A percentile compares a stretch with the other conserved stretches of the same genome.
Evolutionary conservation across 1,284 basidiomycete species (phyloP).

Genomic region (Agaricales sp.): DNA sequence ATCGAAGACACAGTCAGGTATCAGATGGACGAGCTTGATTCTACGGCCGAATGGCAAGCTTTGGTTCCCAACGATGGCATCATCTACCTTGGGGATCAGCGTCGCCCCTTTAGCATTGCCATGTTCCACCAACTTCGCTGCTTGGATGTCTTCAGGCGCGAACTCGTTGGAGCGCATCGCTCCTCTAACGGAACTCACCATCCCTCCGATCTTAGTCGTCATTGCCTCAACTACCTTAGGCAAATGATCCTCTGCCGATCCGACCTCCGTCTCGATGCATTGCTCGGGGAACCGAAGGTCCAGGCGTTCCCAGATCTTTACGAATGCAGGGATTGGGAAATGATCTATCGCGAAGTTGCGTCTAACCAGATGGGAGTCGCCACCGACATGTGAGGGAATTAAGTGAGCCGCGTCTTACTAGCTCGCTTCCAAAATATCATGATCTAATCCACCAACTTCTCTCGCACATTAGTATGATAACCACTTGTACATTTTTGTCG

Average conservation of each 20-base stretch:
- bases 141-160: constrained; percentile 6
- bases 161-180: neutral
- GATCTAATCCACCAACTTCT: no score
- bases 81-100: neutral
- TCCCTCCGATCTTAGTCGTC: neutral
- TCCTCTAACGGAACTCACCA: neutral
- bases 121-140: constrained; percentile 10
- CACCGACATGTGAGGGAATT: no score
- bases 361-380: neutral
- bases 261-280: neutral
- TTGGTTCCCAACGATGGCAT: constrained; percentile 4
- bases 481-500: no score
- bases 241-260: constrained; percentile 1
- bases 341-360: neutral
- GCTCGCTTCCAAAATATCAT: no score
- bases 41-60: constrained; percentile 3
- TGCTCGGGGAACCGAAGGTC: neutral
- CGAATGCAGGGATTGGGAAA: neutral
- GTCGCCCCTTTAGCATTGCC: constrained; percentile 1
- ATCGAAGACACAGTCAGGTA: constrained; percentile 1
- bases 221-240: constrained; percentile 4
- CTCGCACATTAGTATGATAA: no score
- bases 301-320: neutral
- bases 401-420: no score
- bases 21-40: constrained; percentile 1